A percentile compares a stretch with the other conserved stretches of the same genome.
Conservation (phyloP, 768 basidiomycete species). For the Suillus tomentosus region DNA sequence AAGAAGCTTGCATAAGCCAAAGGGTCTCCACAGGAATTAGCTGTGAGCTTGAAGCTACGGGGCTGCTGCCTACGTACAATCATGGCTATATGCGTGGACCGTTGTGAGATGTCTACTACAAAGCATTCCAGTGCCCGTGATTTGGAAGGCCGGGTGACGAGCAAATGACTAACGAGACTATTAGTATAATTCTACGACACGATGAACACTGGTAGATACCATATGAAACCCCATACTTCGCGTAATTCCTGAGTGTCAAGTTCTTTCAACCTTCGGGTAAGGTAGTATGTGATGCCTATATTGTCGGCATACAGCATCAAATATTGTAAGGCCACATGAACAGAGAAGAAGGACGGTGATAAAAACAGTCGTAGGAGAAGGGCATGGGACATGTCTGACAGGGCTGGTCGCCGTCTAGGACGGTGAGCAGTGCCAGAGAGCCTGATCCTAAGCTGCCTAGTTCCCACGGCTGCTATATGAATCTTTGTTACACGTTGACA, state of each 20-base stretch:
- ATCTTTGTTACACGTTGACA: constrained; percentile 9
- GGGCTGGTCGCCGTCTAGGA: constrained; percentile 15
- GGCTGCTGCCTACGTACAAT: constrained; percentile 63
- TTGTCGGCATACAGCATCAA: constrained; percentile 81
- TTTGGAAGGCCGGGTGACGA: constrained; percentile 88
- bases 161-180: constrained; percentile 69
- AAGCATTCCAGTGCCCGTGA: constrained; percentile 94
- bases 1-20: constrained; percentile 98
- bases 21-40: constrained; percentile 61
- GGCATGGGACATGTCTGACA: constrained; percentile 68
- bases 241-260: constrained; percentile 70
- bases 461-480: constrained; percentile 17
- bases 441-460: neutral
- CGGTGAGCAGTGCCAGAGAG: constrained; percentile 12
- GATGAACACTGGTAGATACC: constrained; percentile 45
- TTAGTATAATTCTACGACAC: constrained; percentile 17
- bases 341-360: constrained; percentile 89
- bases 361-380: constrained; percentile 90
- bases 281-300: constrained; percentile 90
- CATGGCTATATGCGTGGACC: constrained; percentile 94
- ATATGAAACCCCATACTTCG: constrained; percentile 90
- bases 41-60: constrained; percentile 15
- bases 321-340: constrained; percentile 91
- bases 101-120: constrained; percentile 83
- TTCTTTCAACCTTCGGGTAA: constrained; percentile 71